phyloP scores from a whole-genome alignment of 2,329 filamentous ascomycete genomes.

The Fusarium pseudocircinatum region DNA sequence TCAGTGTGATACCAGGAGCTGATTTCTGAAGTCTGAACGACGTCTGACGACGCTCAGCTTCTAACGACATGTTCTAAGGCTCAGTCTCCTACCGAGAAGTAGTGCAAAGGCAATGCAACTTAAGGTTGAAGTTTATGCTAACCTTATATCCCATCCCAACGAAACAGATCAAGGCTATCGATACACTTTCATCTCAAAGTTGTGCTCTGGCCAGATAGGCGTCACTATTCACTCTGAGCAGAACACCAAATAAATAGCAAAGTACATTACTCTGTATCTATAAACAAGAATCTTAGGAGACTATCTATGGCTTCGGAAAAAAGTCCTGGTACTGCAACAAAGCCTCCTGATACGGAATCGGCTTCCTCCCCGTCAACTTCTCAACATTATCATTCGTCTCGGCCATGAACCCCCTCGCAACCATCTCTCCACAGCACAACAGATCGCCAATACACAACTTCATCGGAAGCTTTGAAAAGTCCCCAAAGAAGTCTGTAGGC shows the following conservation, averaged over 20 bases:
- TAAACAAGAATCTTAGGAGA: no score
- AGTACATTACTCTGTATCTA: neutral
- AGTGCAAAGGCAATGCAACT: no score
- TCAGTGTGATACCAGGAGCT: accelerated
- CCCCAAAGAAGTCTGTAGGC: constrained; percentile 34
- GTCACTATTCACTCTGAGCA: neutral
- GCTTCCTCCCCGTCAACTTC: constrained; percentile 36
- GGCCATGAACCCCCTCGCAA: constrained; percentile 29
- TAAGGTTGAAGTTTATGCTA: no score
- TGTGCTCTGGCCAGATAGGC: neutral
- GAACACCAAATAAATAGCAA: neutral
- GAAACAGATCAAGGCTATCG: no score
- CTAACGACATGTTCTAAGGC: no score
- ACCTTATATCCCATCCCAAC: no score
- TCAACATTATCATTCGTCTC: constrained; percentile 37
- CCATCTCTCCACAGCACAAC: constrained; percentile 40
- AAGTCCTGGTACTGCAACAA: constrained; percentile 36
- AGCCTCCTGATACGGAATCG: constrained; percentile 28
- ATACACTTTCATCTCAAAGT: no score
- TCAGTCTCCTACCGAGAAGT: no score
- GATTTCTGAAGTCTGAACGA: neutral
- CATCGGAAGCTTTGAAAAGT: constrained; percentile 40
- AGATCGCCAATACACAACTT: constrained; percentile 40
- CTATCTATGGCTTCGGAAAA: constrained; percentile 16
- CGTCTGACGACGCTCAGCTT: no score